phyloP scores from a whole-genome alignment of 148 eudicot species.

The Hydrangea macrophylla region DNA sequence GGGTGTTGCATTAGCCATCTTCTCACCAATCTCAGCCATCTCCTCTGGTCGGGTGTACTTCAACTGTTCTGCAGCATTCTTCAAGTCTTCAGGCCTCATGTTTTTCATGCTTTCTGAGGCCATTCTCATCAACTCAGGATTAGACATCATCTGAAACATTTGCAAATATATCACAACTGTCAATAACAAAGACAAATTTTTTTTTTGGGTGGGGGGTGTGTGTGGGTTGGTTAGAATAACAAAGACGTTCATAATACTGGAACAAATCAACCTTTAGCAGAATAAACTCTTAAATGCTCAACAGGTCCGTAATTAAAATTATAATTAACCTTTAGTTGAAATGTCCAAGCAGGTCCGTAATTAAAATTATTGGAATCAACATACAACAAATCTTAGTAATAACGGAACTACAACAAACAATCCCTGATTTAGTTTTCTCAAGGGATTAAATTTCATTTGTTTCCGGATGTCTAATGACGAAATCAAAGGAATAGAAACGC shows the following conservation, averaged over 20 bases:
- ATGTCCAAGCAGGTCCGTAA: not conserved
- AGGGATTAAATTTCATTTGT: not conserved
- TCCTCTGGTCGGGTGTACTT: constrained; percentile 85
- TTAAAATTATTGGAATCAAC: not conserved
- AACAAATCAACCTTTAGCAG: not conserved
- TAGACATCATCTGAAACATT: constrained; percentile 87
- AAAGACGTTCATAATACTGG: not conserved
- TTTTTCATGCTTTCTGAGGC: constrained; percentile 91
- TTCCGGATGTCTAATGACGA: not conserved
- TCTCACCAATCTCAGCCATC: constrained; percentile 84
- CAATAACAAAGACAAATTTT: too few relatives aligned
- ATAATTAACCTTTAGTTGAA: too few relatives aligned
- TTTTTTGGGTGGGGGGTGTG: too few relatives aligned
- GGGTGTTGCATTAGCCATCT: constrained; percentile 90
- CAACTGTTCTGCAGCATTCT: constrained; percentile 87
- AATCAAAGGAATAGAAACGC: not conserved
- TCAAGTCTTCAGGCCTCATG: constrained; percentile 82
- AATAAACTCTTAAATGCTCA: not conserved
- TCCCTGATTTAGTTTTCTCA: not conserved
- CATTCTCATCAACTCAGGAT: constrained; percentile 91
- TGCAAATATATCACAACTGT: not conserved
- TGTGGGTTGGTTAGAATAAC: too few relatives aligned
- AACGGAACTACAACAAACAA: not conserved
- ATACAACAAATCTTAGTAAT: not conserved
- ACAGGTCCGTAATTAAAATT: too few relatives aligned